Evolutionary conservation across 106 monocot genomes (phyloP), one percentile per base, ranked within the genome.

Genomic region (Narthecium ossifragum): DNA sequence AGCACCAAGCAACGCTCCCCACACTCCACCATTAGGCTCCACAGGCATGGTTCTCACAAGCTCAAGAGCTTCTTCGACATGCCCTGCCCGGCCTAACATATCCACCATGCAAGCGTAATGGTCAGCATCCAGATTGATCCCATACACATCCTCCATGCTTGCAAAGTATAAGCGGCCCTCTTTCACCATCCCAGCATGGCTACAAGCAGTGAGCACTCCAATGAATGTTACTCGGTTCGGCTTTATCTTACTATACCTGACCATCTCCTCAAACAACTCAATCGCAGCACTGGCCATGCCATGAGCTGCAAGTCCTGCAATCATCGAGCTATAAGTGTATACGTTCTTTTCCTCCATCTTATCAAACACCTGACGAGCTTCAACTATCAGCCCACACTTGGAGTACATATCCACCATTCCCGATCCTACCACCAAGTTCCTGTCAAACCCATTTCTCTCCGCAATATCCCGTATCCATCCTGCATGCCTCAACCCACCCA

Each of bases 21-120:
- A 84, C 22, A 81, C 69, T 9, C 73, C 80, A 2, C 34, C 79
- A 53, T 60, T 61, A 13, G 89, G 72, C 24, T 73, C 63, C 25
- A 66, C 18, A 0, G 70, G 69, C 77, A 89, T 78, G 1, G 80
- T 63, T n/a, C 56, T 65, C 33, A 66, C 72, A 33, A 89, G 61
- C 13, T 75, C 56, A 5, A 67, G 70, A 26, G 84, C 84, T 67
- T 89, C 80, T 51, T 75, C 69, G 12, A 80, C 31, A 5, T 71
- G 51, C 23, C 88, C 88, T 1, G 75, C 72, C 26, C 89, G 71
- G 36, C 80, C 80, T 25, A 84, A 62, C 53, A 89, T 54, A 41
- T 89, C 84, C 0, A 81, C 84, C 75, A 89, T 73, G 68, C 84
- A 89, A 8, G 80, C 68, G 53, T 78, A 89, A 41, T 89, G 84